Evolutionary conservation across 768 basidiomycete species (phyloP).

Genomic region (Mycena rosella): DNA sequence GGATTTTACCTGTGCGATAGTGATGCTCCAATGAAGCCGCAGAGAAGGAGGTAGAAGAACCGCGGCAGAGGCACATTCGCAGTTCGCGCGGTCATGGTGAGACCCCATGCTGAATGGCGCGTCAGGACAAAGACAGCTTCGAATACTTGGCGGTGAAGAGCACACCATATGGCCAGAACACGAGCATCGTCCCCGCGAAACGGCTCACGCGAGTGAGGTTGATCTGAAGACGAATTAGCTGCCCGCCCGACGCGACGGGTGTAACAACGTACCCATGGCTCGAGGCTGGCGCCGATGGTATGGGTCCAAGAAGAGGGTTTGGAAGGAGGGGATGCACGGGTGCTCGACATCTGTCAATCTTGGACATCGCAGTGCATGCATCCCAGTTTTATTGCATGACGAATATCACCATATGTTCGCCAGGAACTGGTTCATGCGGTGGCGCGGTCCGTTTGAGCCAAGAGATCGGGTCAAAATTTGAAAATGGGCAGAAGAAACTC

Average conservation of each 20-base stretch:
- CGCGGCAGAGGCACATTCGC: constrained; percentile 24
- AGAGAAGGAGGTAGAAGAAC: constrained; percentile 28
- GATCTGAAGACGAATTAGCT: constrained; percentile 20
- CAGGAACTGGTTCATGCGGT: neutral
- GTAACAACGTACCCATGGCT: constrained; percentile 28
- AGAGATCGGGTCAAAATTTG: constrained; percentile 2
- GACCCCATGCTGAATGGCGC: constrained; percentile 35
- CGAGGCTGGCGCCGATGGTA: constrained; percentile 39
- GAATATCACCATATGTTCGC: neutral
- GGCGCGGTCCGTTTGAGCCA: constrained; percentile 16
- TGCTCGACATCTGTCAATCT: constrained; percentile 7
- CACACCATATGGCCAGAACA: constrained; percentile 42
- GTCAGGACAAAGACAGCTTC: neutral
- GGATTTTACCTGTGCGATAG: constrained; percentile 40
- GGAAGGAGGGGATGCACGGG: neutral
- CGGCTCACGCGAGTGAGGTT: constrained; percentile 36
- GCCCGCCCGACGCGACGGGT: neutral
- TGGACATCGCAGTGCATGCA: neutral
- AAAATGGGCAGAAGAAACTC: constrained; percentile 10
- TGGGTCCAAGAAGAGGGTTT: constrained; percentile 21
- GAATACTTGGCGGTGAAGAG: neutral
- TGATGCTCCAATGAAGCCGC: constrained; percentile 37
- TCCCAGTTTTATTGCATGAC: constrained; percentile 1
- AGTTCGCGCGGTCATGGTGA: constrained; percentile 40
- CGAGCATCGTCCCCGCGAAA: constrained; percentile 40